Evolutionary conservation across 2,329 filamentous ascomycete species (phyloP).

Genomic region (Clathrospora elynae): DNA sequence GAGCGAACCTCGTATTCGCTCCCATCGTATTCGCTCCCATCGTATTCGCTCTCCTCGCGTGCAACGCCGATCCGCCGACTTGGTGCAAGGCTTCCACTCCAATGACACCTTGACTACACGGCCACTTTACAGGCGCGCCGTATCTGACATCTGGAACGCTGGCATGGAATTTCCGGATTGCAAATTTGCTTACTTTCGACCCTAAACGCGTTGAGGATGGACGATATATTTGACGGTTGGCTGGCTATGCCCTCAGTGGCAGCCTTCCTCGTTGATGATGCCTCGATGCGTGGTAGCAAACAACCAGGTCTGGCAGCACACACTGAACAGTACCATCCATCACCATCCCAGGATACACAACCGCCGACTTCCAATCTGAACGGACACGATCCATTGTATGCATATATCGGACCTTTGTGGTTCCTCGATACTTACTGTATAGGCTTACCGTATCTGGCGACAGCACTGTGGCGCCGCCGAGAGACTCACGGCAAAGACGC

Average conservation of each 20-base stretch:
- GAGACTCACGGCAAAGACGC: conserved; percentile 22
- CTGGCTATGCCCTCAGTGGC: conserved; percentile 17
- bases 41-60: conserved; percentile 9
- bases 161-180: background rate
- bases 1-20: background rate
- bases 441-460: background rate
- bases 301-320: conserved; percentile 1
- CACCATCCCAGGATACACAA: background rate
- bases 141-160: background rate
- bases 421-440: background rate
- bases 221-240: conserved; percentile 28
- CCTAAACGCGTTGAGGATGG: background rate
- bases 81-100: conserved; percentile 8
- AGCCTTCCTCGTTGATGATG: conserved; percentile 8
- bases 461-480: background rate
- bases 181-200: background rate
- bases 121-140: conserved; percentile 1
- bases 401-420: background rate
- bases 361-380: background rate
- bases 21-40: background rate
- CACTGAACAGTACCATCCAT: background rate
- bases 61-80: conserved; percentile 7
- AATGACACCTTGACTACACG: conserved; percentile 5
- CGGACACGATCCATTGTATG: conserved; percentile 5
- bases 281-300: background rate